Percentiles rank a stretch among this genome's conserved stretches.
Conservation (phyloP, 2,329 filamentous ascomycete species). For the Aspergillus floridensis region DNA sequence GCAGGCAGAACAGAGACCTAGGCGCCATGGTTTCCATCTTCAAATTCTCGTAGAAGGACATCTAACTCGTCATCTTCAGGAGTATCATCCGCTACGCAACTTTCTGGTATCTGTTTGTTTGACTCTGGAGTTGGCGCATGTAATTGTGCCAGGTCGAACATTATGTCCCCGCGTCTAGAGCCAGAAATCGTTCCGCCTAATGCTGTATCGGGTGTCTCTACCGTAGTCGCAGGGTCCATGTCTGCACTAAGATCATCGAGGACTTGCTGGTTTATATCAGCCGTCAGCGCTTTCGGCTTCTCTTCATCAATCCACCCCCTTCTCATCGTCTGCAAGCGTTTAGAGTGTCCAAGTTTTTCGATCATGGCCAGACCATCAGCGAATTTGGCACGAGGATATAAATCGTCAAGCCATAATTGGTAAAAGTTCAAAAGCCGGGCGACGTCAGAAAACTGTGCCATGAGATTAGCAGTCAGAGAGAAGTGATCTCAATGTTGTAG, state of each 20-base stretch:
- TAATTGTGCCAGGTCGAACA: not conserved
- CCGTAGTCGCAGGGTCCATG: not conserved
- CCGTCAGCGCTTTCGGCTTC: slow-evolving; percentile 29
- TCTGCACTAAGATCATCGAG: not conserved
- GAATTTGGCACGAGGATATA: slow-evolving; percentile 94
- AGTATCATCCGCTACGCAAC: slow-evolving; percentile 8
- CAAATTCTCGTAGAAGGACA: slow-evolving; percentile 53
- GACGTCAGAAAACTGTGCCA: slow-evolving; percentile 73
- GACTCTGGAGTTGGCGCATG: slow-evolving; percentile 2
- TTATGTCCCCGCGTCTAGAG: not conserved
- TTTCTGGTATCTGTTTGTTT: not conserved
- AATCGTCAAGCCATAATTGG: slow-evolving; percentile 92
- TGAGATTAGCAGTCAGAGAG: not conserved
- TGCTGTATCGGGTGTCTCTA: not conserved
- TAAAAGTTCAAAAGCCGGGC: slow-evolving; percentile 82
- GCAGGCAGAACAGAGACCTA: not conserved
- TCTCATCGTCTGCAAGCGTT: slow-evolving; percentile 69
- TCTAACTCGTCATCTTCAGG: slow-evolving; percentile 51
- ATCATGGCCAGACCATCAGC: slow-evolving; percentile 85
- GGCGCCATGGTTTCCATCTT: slow-evolving; percentile 12
- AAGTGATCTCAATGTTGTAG: not conserved
- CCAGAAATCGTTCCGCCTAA: not conserved
- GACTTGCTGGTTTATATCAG: not conserved
- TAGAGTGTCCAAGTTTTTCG: slow-evolving; percentile 88
- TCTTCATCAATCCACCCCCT: slow-evolving; percentile 80